phyloP scores from a whole-genome alignment of 768 basidiomycete genomes.

The Calvatia gigantea region DNA sequence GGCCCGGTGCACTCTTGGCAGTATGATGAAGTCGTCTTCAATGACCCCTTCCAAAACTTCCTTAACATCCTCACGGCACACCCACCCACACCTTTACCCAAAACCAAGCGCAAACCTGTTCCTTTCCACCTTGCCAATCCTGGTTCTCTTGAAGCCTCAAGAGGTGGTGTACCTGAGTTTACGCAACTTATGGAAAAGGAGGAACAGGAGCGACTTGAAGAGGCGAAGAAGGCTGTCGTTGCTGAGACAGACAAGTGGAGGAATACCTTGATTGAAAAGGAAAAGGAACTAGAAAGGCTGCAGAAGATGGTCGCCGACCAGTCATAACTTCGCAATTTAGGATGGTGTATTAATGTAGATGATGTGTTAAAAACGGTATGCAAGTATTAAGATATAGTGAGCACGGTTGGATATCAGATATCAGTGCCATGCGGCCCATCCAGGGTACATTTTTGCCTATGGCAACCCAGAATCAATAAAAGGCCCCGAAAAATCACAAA shows the following conservation, averaged over 20 bases:
- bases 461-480: conserved; percentile 11
- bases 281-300: conserved; percentile 73
- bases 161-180: conserved; percentile 78
- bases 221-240: conserved; percentile 65
- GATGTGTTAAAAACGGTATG: conserved; percentile 4
- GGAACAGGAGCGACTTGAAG: conserved; percentile 77
- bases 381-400: conserved; percentile 8
- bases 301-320: conserved; percentile 49
- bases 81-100: conserved; percentile 80
- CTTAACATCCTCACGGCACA: conserved; percentile 76
- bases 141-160: conserved; percentile 62
- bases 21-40: conserved; percentile 97
- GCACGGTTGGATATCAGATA: not conserved
- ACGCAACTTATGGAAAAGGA: conserved; percentile 81
- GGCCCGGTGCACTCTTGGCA: conserved; percentile 96
- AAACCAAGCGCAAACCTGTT: conserved; percentile 52
- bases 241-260: conserved; percentile 78
- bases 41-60: conserved; percentile 88
- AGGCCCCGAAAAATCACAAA: not conserved
- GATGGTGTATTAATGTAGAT: not conserved
- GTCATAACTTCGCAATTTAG: not conserved
- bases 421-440: conserved; percentile 84
- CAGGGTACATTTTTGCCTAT: conserved; percentile 88
- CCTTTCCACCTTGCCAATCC: conserved; percentile 72
- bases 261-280: conserved; percentile 65